A percentile compares a stretch with the other conserved stretches of the same genome.
Evolutionary conservation across 164 flowering plant species (phyloP).

Genomic region (Malania oleifera): DNA sequence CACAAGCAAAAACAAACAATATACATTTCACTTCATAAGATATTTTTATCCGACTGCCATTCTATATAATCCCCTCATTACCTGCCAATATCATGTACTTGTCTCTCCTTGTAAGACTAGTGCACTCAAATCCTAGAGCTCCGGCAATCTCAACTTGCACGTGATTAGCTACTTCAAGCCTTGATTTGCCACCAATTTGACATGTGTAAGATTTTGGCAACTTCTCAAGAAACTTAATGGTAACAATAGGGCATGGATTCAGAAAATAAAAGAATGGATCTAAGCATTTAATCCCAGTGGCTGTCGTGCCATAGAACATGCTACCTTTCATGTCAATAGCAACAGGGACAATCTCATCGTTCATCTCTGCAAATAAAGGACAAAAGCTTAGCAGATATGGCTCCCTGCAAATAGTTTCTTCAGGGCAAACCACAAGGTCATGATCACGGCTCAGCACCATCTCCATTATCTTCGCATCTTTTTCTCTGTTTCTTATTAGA

Average conservation of each 20-base stretch:
- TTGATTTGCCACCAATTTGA: too few species aligned
- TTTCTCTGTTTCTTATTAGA: slow-evolving; percentile 13
- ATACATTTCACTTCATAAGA: too few species aligned
- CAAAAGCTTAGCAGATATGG: slow-evolving; percentile 25
- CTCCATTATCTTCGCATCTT: slow-evolving; percentile 12
- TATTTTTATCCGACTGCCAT: too few species aligned
- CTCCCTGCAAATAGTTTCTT: slow-evolving; percentile 30
- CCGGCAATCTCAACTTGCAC: too few species aligned
- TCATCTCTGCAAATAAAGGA: slow-evolving; percentile 23
- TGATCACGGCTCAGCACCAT: slow-evolving; percentile 11
- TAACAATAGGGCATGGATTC: slow-evolving; percentile 18
- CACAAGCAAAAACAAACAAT: too few species aligned
- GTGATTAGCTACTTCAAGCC: too few species aligned
- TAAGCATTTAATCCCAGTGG: slow-evolving; percentile 22
- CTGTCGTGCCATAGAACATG: slow-evolving; percentile 33
- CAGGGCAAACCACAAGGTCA: slow-evolving; percentile 27
- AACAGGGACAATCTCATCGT: slow-evolving; percentile 20
- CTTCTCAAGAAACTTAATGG: slow-evolving; percentile 3
- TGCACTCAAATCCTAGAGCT: too few species aligned
- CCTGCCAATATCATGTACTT: too few species aligned
- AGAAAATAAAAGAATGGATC: slow-evolving; percentile 20
- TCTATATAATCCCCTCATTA: too few species aligned
- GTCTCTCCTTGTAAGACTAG: too few species aligned
- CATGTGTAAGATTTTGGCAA: too few species aligned
- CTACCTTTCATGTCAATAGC: slow-evolving; percentile 17